Evolutionary conservation across 257 asterid species (phyloP).

Genomic region (Pogostemon cablin): DNA sequence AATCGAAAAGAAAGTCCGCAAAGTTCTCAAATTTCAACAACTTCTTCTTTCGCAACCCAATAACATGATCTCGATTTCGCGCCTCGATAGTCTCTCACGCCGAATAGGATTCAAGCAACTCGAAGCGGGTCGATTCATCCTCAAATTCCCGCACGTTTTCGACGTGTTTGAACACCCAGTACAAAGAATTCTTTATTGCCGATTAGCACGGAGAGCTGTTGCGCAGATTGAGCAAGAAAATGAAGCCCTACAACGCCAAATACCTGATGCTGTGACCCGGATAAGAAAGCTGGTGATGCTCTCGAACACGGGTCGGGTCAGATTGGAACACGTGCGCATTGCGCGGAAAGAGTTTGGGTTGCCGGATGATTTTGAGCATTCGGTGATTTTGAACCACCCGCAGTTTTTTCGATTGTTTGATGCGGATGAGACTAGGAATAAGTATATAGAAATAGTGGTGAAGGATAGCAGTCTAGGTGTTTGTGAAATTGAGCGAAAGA

Average conservation of each 20-base stretch:
- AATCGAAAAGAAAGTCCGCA: constrained; percentile 76
- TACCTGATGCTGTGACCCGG: constrained; percentile 66
- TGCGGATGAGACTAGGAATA: constrained; percentile 80
- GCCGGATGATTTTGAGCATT: constrained; percentile 83
- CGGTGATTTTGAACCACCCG: constrained; percentile 71
- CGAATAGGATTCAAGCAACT: constrained; percentile 71
- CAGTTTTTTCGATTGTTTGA: constrained; percentile 71
- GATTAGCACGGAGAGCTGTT: constrained; percentile 60
- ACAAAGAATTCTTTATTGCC: constrained; percentile 75
- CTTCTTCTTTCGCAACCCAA: constrained; percentile 67
- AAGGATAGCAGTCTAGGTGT: constrained; percentile 51
- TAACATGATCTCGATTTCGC: constrained; percentile 60
- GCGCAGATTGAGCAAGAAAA: constrained; percentile 71
- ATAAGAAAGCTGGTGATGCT: constrained; percentile 65
- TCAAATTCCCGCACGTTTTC: constrained; percentile 81
- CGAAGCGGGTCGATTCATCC: constrained; percentile 75
- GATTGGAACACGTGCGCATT: constrained; percentile 80
- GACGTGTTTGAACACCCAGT: constrained; percentile 95
- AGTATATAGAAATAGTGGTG: constrained; percentile 75
- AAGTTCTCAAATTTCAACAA: constrained; percentile 69
- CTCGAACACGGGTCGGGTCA: constrained; percentile 71
- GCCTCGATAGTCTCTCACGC: constrained; percentile 64
- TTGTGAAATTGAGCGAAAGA: constrained; percentile 67
- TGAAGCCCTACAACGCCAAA: constrained; percentile 60
- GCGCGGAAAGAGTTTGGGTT: constrained; percentile 77